Evolutionary conservation across 225 moss, liverwort and hornwort genomes (phyloP), one percentile per base, ranked within the genome.

Genomic region (Polytrichum commune): DNA sequence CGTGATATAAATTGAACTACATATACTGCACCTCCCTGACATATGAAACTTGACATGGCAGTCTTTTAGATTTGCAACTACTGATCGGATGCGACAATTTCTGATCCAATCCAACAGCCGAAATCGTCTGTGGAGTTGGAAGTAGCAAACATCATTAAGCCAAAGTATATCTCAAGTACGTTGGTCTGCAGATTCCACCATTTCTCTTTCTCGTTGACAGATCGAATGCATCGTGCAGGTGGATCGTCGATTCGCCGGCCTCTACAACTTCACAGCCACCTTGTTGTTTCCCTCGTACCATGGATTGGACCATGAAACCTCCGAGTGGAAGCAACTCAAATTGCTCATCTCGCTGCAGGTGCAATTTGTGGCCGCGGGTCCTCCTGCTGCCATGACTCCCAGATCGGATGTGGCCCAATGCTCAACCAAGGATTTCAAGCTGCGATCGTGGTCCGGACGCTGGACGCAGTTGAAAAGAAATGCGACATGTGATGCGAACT

Each of bases 391-490:
- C n/a, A 1, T 35, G 5, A 2, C 4, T 16, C 26, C 35, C 62
- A 24, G 25, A 25, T 56, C 24, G 9, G 33, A 73, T 26, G 55
- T 77, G 18, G 55, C 72, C 25, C 27, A 73, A 55, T 86, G 82
- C 75, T 56, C 54, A 62, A 69, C 64, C 27, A 28, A 77, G 28
- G 80, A 84, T 65, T 88, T 79, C 58, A 65, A 46, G 29, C 62
- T 29, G 25, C 79, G 72, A 54, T 74, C 81, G n/a, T 88, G 88
- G 88, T 73, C 65, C 63, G 88, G 88, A 4, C 82, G 77, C 5
- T 88, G 88, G 88, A 82, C 88, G 6, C 70, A 84, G 60, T 73
- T 46, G 32, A 69, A 60, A 9, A 62, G 69, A 18, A 82, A 75
- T 22, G 69, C 71, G 5, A 72, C 77, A 0, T 88, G 84, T 18